Conservation (phyloP, 192 early-diverging fungal genomes). For the Funneliformis geosporum region DNA sequence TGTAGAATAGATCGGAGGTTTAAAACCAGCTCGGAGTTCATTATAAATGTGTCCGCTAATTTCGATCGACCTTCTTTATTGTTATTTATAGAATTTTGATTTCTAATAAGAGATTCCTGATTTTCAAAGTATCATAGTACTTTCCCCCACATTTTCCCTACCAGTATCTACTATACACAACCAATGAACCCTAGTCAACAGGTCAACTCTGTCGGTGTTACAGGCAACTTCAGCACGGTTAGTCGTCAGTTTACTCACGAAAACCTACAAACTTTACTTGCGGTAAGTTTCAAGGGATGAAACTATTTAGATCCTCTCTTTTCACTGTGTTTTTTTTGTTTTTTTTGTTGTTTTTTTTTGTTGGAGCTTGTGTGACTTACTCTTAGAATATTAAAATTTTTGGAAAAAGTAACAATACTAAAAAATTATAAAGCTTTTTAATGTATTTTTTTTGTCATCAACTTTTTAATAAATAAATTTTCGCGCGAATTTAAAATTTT, state of each 20-base stretch:
- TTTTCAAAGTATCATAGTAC: not conserved
- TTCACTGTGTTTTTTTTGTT: not conserved
- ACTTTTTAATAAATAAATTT: not conserved
- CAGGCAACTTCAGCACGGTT: not conserved
- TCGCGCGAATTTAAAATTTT: not conserved
- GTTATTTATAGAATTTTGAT: not conserved
- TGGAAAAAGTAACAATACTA: too few species aligned
- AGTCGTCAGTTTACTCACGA: not conserved
- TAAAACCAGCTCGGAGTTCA: too few species aligned
- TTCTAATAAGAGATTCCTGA: not conserved
- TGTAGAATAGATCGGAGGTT: too few species aligned
- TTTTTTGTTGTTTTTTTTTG: not conserved
- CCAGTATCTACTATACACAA: not conserved
- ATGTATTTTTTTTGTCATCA: not conserved
- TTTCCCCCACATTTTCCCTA: not conserved
- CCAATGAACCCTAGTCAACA: not conserved
- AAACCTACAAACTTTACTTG: not conserved
- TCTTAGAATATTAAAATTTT: not conserved
- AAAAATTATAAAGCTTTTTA: too few species aligned
- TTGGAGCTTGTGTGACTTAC: not conserved
- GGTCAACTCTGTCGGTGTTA: not conserved
- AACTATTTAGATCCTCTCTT: not conserved
- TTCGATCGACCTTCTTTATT: not conserved
- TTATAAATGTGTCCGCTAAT: not conserved
- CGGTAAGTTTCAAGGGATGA: not conserved